These are phyloP conservation scores for Trichoderma brevicompactum DNA, from an alignment of 2,329 filamentous ascomycete species.

Conservation along the genomic window DNA sequence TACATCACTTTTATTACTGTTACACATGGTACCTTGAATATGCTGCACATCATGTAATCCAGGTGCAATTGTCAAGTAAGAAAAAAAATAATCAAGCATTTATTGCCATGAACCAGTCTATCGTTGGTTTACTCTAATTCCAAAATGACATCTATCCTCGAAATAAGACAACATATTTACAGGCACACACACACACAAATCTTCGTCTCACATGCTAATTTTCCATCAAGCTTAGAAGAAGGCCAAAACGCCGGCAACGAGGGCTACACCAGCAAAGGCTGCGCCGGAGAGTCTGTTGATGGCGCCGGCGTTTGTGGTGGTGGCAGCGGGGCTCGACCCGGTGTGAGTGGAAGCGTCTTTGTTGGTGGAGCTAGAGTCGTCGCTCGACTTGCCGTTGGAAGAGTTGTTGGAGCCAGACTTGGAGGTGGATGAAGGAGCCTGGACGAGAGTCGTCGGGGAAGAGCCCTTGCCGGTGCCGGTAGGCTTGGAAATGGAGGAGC, in stretches of 20 bases:
- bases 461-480: slow-evolving; percentile 16
- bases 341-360: slow-evolving; percentile 21
- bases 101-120: slow-evolving; percentile 25
- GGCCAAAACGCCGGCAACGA: slow-evolving; percentile 28
- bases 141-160: slow-evolving; percentile 1
- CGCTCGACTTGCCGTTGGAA: slow-evolving; percentile 13
- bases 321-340: neutral
- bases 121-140: slow-evolving; percentile 19
- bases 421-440: slow-evolving; percentile 16
- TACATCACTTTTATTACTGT: too few species aligned
- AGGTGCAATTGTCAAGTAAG: neutral
- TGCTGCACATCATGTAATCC: too few species aligned
- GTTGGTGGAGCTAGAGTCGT: slow-evolving; percentile 16
- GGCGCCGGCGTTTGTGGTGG: slow-evolving; percentile 13
- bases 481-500: slow-evolving; percentile 12
- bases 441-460: slow-evolving; percentile 23
- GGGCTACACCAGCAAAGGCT: slow-evolving; percentile 30
- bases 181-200: neutral
- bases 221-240: slow-evolving; percentile 30
- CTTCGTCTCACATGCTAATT: neutral
- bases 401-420: slow-evolving; percentile 6
- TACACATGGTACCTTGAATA: too few species aligned
- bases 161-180: slow-evolving; percentile 18
- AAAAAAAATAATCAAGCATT: slow-evolving; percentile 16
- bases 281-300: slow-evolving; percentile 30